Evolutionary conservation across 2,329 filamentous ascomycete species (phyloP).

Genomic region (Periglandula ipomoeae): DNA sequence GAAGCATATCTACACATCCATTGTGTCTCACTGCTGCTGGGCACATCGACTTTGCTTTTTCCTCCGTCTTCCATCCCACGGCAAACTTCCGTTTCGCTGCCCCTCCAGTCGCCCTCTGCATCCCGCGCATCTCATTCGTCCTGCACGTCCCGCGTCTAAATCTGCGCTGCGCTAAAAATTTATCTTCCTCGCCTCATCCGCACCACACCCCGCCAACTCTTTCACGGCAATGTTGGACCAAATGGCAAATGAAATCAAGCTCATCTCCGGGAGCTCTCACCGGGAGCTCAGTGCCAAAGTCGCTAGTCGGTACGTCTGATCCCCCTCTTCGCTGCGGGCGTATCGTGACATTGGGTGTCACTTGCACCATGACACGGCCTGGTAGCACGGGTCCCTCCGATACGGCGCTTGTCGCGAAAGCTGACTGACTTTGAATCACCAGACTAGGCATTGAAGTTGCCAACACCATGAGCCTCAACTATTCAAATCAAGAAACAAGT

Average conservation of each 20-base stretch:
- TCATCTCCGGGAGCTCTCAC: conserved; percentile 41
- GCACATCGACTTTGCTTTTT: not conserved
- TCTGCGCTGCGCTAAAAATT: conserved; percentile 5
- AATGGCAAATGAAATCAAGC: conserved; percentile 46
- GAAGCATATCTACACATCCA: too few relatives aligned
- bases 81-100: not conserved
- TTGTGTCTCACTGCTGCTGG: too few relatives aligned
- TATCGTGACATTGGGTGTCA: too few relatives aligned
- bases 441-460: conserved; percentile 70
- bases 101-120: not conserved
- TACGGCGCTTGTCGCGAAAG: conserved; percentile 4
- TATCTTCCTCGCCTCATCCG: not conserved
- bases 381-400: not conserved
- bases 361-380: not conserved
- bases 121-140: not conserved
- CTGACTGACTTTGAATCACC: conserved; percentile 16
- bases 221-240: conserved; percentile 27
- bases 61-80: too few relatives aligned
- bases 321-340: not conserved
- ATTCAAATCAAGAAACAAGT: conserved; percentile 79
- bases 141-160: conserved; percentile 1
- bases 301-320: conserved; percentile 30
- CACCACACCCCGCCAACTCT: not conserved
- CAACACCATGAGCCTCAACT: conserved; percentile 72
- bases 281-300: conserved; percentile 37